These are phyloP conservation scores for Cryphonectria radicalis DNA, from an alignment of 2,329 filamentous ascomycete species.

Conservation along the genomic window DNA sequence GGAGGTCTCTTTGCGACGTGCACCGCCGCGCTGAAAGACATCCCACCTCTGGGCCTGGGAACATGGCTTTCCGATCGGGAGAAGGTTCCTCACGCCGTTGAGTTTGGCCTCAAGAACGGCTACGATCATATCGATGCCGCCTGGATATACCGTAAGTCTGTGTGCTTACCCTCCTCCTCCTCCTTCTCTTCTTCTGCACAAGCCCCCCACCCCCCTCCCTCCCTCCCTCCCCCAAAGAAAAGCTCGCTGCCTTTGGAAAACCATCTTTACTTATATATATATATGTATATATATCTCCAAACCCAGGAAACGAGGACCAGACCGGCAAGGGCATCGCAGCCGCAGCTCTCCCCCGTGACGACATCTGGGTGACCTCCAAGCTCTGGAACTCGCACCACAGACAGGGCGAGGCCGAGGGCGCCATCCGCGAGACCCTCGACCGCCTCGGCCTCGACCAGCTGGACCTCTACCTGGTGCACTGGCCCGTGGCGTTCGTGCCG, in stretches of 20 bases:
- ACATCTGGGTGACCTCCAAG: slow-evolving; percentile 54
- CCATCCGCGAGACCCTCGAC: slow-evolving; percentile 51
- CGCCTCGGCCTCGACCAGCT: slow-evolving; percentile 54
- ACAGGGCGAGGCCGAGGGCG: slow-evolving; percentile 44
- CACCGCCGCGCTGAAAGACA: slow-evolving; percentile 22
- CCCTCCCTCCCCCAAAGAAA: too few relatives aligned
- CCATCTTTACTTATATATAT: too few relatives aligned
- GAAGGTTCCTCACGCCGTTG: slow-evolving; percentile 26
- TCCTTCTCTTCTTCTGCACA: not conserved
- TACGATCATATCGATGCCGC: slow-evolving; percentile 30
- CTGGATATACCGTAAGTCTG: slow-evolving; percentile 28
- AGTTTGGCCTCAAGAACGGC: slow-evolving; percentile 27
- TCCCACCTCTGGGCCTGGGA: slow-evolving; percentile 27
- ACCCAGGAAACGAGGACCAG: slow-evolving; percentile 50
- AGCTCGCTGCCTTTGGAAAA: too few relatives aligned
- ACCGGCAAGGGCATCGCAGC: slow-evolving; percentile 52
- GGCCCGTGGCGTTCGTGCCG: slow-evolving; percentile 49
- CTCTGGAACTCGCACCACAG: slow-evolving; percentile 42
- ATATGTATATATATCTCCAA: too few relatives aligned
- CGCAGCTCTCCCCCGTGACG: slow-evolving; percentile 54
- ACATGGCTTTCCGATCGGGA: slow-evolving; percentile 29
- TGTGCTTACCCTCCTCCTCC: not conserved
- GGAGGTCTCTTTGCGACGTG: slow-evolving; percentile 18
- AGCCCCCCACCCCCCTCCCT: too few relatives aligned
- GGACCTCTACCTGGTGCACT: slow-evolving; percentile 59